phyloP scores from a whole-genome alignment of 345 rosid genomes.

The Diplotaxis tenuifolia region DNA sequence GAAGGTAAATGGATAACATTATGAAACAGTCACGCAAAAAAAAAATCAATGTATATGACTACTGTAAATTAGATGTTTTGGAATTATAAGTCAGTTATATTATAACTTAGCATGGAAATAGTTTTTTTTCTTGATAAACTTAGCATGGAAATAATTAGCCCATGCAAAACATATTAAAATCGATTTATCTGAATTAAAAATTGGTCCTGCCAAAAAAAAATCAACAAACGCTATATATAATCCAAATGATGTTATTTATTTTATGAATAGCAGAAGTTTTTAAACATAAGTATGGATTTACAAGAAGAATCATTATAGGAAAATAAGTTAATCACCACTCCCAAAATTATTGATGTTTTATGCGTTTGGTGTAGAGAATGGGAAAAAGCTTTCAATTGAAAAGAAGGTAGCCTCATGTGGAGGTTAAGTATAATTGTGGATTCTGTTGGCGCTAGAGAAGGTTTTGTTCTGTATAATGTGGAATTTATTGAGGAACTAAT shows the following conservation, averaged over 20 bases:
- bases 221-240: not conserved
- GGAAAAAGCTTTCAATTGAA: not conserved
- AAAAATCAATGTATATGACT: not conserved
- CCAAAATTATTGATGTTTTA: not conserved
- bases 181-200: not conserved
- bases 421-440: constrained; percentile 8
- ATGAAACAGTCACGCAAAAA: not conserved
- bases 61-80: too few relatives aligned
- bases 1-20: not conserved
- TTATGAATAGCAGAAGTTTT: not conserved
- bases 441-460: constrained; percentile 11
- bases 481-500: not conserved
- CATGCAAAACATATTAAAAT: not conserved
- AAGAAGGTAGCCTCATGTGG: not conserved
- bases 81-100: too few relatives aligned
- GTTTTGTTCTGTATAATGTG: not conserved
- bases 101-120: not conserved
- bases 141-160: not conserved
- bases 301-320: not conserved
- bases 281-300: not conserved
- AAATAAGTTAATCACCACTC: not conserved
- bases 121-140: too few relatives aligned
- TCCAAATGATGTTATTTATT: not conserved
- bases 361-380: not conserved
- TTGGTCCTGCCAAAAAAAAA: not conserved